A percentile compares a stretch with the other conserved stretches of the same genome.
Conservation (phyloP, 306 rosid genomes). For the Glycine tomentella region DNA sequence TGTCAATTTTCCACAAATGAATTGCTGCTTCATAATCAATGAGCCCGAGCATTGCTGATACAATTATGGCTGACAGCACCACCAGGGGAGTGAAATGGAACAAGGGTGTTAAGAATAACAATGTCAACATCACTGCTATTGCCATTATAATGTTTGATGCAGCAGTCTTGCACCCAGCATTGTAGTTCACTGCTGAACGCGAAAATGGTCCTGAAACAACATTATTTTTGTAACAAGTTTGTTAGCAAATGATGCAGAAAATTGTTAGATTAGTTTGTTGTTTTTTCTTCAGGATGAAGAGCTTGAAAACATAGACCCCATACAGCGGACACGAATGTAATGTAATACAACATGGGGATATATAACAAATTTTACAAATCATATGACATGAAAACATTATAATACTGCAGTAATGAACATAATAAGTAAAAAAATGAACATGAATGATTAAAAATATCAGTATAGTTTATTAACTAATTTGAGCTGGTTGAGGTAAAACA, state of each 20-base stretch:
- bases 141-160: conserved; percentile 90
- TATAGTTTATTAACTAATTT: too few species aligned
- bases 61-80: conserved; percentile 81
- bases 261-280: too few species aligned
- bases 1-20: conserved; percentile 92
- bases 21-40: conserved; percentile 83
- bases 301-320: too few species aligned
- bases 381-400: too few species aligned
- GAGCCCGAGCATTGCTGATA: conserved; percentile 91
- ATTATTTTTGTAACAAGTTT: background rate
- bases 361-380: too few species aligned
- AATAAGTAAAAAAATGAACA: too few species aligned
- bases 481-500: too few species aligned
- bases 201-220: conserved; percentile 88
- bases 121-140: conserved; percentile 83
- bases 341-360: too few species aligned
- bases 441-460: too few species aligned
- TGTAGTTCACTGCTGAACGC: conserved; percentile 88
- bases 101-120: conserved; percentile 85
- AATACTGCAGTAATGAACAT: too few species aligned
- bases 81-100: conserved; percentile 94
- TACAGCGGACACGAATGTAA: too few species aligned
- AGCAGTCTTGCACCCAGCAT: conserved; percentile 97
- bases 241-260: background rate
- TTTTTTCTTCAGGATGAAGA: too few species aligned